Base-by-base conservation (phyloP, 1,284 basidiomycete genomes). In the Pseudozyma tsukubaensis region DNA sequence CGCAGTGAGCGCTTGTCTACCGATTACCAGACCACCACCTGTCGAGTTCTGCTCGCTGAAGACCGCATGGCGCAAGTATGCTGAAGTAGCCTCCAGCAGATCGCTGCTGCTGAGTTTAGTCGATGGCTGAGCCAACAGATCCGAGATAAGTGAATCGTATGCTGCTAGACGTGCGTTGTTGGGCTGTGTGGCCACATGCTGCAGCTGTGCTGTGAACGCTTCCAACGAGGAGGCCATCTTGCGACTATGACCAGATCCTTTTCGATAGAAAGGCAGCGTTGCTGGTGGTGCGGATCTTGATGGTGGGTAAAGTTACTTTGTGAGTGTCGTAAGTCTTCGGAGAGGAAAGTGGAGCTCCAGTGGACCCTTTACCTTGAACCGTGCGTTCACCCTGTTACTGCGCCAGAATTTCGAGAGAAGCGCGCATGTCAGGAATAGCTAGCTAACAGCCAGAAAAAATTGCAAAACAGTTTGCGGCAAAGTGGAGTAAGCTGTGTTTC, bases 1-100 rank as follows among this genome's bases (percentile, higher is more conserved):
- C 82, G 94, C 92, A 18, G 91, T 89, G 34, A 95, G 87, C 36
- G 94, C 90, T 76, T 94, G 92, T 75, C 93, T 88, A 21, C 91
- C 92, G 52, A 93, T 91, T 60, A 96, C 92, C 62, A 94, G 89
- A 44, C 92, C 91, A 48, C 91, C 89, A 71, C 79, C 78, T 0
- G 66, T 66, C 3, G 76, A 66, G 48, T 81, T 79, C 21, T 87
- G 88, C 76, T 94, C 92, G 72, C 92, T 89, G 83, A 91, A 91
- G 59, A 92, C 89, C 63, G 93, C 90, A 74, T 89, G 89, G 71
- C 91, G 89, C 75, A 94, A 89, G 75, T 94, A 87, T 13, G 87
- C 83, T 70, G 70, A 61, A 9, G 61, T 48, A 3, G 61, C 62
- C 50, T 55, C 49, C 11, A 62, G 53, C 43, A 79, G 58, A 4